These are phyloP conservation scores for Westerdykella aurantiaca DNA, from an alignment of 2,329 filamentous ascomycete genomes.

Conservation along the genomic window DNA sequence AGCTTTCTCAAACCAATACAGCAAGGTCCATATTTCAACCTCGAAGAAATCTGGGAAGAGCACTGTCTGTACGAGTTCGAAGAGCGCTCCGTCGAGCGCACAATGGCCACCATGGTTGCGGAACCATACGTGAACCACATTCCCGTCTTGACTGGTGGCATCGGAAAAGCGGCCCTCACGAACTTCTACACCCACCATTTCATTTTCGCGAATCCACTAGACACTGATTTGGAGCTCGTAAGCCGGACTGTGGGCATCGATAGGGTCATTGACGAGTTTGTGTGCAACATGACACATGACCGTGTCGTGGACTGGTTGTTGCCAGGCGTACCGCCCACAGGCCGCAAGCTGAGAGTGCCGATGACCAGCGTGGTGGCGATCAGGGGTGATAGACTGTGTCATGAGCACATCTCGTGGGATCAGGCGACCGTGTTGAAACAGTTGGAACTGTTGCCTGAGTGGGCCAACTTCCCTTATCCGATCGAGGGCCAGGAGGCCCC, in stretches of 20 bases:
- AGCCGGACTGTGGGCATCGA: slow-evolving; percentile 68
- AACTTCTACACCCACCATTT: slow-evolving; percentile 69
- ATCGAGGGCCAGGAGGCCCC: too few relatives aligned
- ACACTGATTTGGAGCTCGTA: slow-evolving; percentile 62
- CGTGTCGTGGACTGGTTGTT: slow-evolving; percentile 31
- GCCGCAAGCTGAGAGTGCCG: slow-evolving; percentile 48
- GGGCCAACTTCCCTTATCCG: slow-evolving; percentile 50
- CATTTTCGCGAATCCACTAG: slow-evolving; percentile 65
- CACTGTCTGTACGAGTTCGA: slow-evolving; percentile 68
- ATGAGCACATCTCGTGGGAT: slow-evolving; percentile 69
- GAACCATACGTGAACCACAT: slow-evolving; percentile 76
- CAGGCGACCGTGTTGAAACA: slow-evolving; percentile 59
- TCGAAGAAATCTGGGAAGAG: slow-evolving; percentile 74
- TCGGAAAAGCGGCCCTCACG: slow-evolving; percentile 58
- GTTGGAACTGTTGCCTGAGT: slow-evolving; percentile 58
- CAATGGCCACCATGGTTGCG: slow-evolving; percentile 76
- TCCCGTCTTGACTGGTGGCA: slow-evolving; percentile 62
- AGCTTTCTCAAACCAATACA: slow-evolving; percentile 59
- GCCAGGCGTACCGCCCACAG: slow-evolving; percentile 30
- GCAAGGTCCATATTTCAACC: slow-evolving; percentile 62
- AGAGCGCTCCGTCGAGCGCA: slow-evolving; percentile 62
- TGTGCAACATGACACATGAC: slow-evolving; percentile 33
- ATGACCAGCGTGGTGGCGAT: slow-evolving; percentile 62
- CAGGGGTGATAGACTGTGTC: slow-evolving; percentile 61
- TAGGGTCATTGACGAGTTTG: slow-evolving; percentile 48